Evolutionary conservation across 768 basidiomycete genomes (phyloP).

Genomic region (Postia placenta): DNA sequence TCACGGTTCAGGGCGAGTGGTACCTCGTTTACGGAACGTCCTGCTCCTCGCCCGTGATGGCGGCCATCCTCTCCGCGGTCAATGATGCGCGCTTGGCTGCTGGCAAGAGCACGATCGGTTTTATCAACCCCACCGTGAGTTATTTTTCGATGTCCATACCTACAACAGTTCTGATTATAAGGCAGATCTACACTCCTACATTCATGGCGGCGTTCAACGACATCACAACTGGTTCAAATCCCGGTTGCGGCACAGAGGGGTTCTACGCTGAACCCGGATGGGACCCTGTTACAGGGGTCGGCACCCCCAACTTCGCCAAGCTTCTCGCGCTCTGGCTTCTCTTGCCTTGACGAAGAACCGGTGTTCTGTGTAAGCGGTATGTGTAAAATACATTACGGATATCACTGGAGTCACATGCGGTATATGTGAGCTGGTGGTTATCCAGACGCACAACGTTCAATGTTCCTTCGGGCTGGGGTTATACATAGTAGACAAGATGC

Average conservation of each 20-base stretch:
- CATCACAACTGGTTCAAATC: slow-evolving; percentile 22
- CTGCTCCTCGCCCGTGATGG: slow-evolving; percentile 54
- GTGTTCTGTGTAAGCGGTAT: too few species aligned
- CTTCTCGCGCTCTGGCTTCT: slow-evolving; percentile 8
- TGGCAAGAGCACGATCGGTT: slow-evolving; percentile 27
- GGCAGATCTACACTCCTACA: slow-evolving; percentile 37
- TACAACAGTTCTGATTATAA: neutral
- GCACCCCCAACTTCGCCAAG: slow-evolving; percentile 24
- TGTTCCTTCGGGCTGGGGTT: too few species aligned
- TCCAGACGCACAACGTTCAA: too few species aligned
- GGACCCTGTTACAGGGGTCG: slow-evolving; percentile 28
- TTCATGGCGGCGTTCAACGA: slow-evolving; percentile 34
- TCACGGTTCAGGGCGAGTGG: slow-evolving; percentile 23
- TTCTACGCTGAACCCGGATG: slow-evolving; percentile 26
- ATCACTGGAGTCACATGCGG: too few species aligned
- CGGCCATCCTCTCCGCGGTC: slow-evolving; percentile 55
- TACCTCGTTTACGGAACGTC: slow-evolving; percentile 52
- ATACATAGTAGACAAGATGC: too few species aligned
- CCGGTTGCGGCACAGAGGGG: slow-evolving; percentile 27
- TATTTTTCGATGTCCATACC: neutral
- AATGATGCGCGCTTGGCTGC: slow-evolving; percentile 27
- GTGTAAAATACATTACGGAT: too few species aligned
- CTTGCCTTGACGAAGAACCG: slow-evolving; percentile 11
- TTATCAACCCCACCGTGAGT: slow-evolving; percentile 28
- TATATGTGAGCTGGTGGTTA: too few species aligned